Evolutionary conservation across 2,329 filamentous ascomycete species (phyloP).

Genomic region (Aspergillus sclerotialis): DNA sequence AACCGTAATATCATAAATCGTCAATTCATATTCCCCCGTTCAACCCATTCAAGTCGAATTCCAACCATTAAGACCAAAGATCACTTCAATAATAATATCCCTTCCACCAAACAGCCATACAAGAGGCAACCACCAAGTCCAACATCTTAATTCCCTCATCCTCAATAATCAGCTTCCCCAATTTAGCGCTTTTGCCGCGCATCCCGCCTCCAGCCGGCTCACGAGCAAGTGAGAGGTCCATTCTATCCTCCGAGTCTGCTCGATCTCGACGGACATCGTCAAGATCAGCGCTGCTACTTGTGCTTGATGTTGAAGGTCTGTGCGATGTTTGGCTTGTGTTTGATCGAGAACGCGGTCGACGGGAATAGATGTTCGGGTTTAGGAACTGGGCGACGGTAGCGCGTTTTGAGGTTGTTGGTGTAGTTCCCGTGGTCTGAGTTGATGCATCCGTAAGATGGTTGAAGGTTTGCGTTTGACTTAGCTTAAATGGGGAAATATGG

Average conservation of each 20-base stretch:
- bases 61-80: conserved; percentile 2
- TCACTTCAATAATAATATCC: conserved; percentile 59
- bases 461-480: conserved; percentile 12
- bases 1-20: no score
- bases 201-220: conserved; percentile 83
- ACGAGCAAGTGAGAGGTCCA: conserved; percentile 69
- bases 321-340: conserved; percentile 15
- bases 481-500: conserved; percentile 16
- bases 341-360: conserved; percentile 17
- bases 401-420: conserved; percentile 19
- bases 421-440: conserved; percentile 3
- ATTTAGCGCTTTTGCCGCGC: conserved; percentile 77
- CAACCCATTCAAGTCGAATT: no score
- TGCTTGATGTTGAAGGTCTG: conserved; percentile 23
- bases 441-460: conserved; percentile 7
- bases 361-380: conserved; percentile 21
- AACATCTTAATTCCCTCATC: conserved; percentile 93
- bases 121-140: conserved; percentile 83
- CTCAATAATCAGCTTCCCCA: conserved; percentile 86
- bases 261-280: conserved; percentile 11
- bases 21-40: no score
- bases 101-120: conserved; percentile 90
- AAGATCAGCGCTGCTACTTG: conserved; percentile 16
- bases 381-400: conserved; percentile 23
- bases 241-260: conserved; percentile 31